Evolutionary conservation across 768 basidiomycete genomes (phyloP), one percentile per base, ranked within the genome.

Genomic region (Phaeolepiota aurea): DNA sequence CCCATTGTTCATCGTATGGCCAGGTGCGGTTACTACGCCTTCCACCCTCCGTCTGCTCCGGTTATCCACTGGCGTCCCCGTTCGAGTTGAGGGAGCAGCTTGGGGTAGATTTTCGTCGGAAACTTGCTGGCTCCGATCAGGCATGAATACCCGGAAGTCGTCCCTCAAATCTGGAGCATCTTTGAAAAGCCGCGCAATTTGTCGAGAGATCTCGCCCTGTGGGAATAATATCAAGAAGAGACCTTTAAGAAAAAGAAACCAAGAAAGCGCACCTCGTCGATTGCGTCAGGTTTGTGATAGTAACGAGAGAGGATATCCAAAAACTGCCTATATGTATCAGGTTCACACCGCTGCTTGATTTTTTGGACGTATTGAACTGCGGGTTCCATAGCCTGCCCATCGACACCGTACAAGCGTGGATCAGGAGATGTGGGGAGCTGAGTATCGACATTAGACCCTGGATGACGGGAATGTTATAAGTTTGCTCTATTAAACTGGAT

Each of bases 321-420:
- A 53, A 90, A 90, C 48, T 79, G 75, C 40, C 76, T 74, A 48
- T 89, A 90, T 3, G 86, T 91, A 12, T 91, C 89, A 0, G 88
- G 76, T 46, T 94, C 87, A 61, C 89, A 96, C 12, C 91, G 80
- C 44, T 85, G 82, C 59, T 96, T 97, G 62, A 98, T 96, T 64
- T 91, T 91, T 63, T 93, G 91, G 21, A 99, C 91, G 50, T 94
- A 98, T 52, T 89, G 80, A 42, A 98, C 82, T 0, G 96, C 96
- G 13, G 79, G 82, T 49, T 81, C 77, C 31, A 85, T 76, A 16
- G 76, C 64, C 46, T 65, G 68, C 5, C 55, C 67, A 32, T 68
- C 70, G 47, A 63, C 50, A 18, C 56, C 52, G 52, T 54, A 61
- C 13, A 48, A 39, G 9, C 55, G 55, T 12, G 61, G 58, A 36